Evolutionary conservation across 2,329 filamentous ascomycete genomes (phyloP), one percentile per base, ranked within the genome.

Genomic region (Alternaria sp.): DNA sequence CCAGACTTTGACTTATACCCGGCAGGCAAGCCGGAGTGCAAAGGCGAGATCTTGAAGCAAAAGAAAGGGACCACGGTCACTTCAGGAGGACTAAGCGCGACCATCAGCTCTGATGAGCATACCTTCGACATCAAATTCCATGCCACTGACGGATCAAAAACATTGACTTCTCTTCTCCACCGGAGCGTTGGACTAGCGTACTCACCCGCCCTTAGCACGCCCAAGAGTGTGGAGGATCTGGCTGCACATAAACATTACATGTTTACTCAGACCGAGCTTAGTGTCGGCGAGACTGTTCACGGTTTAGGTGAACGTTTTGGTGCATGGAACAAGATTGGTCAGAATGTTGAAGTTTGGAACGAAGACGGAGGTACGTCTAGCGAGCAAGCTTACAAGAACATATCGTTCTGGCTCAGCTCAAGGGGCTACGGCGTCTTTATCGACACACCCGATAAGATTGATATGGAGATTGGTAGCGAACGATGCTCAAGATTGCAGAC

Each of bases 341-440:
- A 93, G 77, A 84, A 85, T 12, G 81, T 93, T 9, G 83, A 87
- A 59, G 84, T 93, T n/a, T 87, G 84, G 85, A 87, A 87, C 57
- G 85, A 86, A 63, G 85, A 87, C 65, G 85, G 85, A 6, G 90
- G 90, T 10, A 91, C 90, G 0, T 89, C 86, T 0, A 89, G 86
- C 67, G 89, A 91, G 59, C 89, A 91, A 74, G 89, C 89, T 1
- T 92, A 92, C 80, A 92, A 91, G 81, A 92, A 91, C 73, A 80
- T 91, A 3, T 86, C 88, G 0, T 91, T 91, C 77, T 91, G 88
- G 85, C 81, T 91, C 67, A 90, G 87, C 73, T 91, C 88, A 12
- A 84, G 86, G n/a, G 91, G 91, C 0, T 94, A 93, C 74, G 91
- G 91, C 19, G 83, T 93, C 30, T 93, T 93, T 74, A 87, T 93